Conservation (phyloP, 2,329 filamentous ascomycete species). For the Lachnellula cervina region DNA sequence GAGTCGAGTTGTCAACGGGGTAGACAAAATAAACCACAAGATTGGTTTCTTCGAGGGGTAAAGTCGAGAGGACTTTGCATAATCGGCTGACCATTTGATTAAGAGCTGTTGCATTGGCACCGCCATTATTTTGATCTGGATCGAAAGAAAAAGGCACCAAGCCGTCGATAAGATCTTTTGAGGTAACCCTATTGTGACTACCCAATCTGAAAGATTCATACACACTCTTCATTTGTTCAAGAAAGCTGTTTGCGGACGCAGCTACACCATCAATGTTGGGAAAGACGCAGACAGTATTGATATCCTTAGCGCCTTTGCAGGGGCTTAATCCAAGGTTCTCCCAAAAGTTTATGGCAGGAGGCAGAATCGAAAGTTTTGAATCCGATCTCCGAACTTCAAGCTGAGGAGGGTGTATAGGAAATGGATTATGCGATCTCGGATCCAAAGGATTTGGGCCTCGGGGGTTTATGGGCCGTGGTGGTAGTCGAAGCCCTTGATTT, state of each 20-base stretch:
- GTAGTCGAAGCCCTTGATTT: conserved; percentile 46
- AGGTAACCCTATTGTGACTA: conserved; percentile 45
- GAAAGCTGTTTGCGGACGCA: conserved; percentile 57
- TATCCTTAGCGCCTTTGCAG: conserved; percentile 64
- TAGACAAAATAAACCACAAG: conserved; percentile 76
- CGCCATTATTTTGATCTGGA: conserved; percentile 35
- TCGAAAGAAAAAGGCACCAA: conserved; percentile 27
- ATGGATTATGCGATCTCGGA: conserved; percentile 47
- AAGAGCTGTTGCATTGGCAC: conserved; percentile 21
- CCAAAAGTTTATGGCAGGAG: conserved; percentile 74
- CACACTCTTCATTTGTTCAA: conserved; percentile 61
- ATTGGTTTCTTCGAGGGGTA: conserved; percentile 42
- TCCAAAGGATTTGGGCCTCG: conserved; percentile 17
- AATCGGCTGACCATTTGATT: conserved; percentile 28
- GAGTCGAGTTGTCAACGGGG: conserved; percentile 54
- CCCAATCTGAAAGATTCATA: conserved; percentile 75
- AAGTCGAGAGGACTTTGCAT: conserved; percentile 29
- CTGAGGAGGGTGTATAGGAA: conserved; percentile 63
- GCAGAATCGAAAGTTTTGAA: conserved; percentile 65
- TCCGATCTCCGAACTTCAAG: conserved; percentile 69
- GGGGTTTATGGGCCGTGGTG: conserved; percentile 28
- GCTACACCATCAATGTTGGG: conserved; percentile 60
- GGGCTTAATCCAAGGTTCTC: conserved; percentile 73
- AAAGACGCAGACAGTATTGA: conserved; percentile 66
- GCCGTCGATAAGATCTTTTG: conserved; percentile 34